Conservation (phyloP, 2,329 filamentous ascomycete species). For the Arthrinium phaeospermum region DNA sequence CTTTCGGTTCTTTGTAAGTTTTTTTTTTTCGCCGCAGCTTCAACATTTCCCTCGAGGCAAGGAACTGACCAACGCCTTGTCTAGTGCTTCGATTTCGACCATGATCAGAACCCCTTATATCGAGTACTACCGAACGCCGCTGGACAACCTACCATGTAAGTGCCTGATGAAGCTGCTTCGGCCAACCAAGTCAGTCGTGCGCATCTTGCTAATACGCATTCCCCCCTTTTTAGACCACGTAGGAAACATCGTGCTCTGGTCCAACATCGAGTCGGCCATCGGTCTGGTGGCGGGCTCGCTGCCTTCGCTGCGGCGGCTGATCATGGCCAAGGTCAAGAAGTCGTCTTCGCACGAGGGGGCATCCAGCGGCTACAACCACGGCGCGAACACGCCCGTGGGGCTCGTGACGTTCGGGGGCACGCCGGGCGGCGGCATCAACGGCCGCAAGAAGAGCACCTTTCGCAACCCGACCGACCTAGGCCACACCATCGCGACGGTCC, state of each 20-base stretch:
- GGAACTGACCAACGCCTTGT: not conserved
- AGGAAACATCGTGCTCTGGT: constrained; percentile 32
- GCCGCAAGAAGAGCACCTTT: constrained; percentile 17
- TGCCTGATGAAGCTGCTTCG: not conserved
- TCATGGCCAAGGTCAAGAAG: constrained; percentile 22
- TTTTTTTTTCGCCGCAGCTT: not conserved
- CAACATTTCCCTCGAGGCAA: not conserved
- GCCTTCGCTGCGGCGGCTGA: constrained; percentile 26
- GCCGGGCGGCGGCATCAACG: not conserved
- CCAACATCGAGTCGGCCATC: constrained; percentile 31
- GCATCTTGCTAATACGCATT: not conserved
- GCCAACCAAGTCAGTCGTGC: not conserved
- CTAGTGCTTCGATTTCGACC: constrained; percentile 32
- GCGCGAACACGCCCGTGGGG: not conserved
- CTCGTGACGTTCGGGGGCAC: constrained; percentile 17
- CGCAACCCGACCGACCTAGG: constrained; percentile 20
- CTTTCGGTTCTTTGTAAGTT: constrained; percentile 35
- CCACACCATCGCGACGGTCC: constrained; percentile 11
- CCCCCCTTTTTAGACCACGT: constrained; percentile 28
- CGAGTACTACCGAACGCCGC: constrained; percentile 29
- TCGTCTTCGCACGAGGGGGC: not conserved
- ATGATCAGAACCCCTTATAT: constrained; percentile 33
- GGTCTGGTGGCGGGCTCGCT: constrained; percentile 27
- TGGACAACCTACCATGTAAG: constrained; percentile 32
- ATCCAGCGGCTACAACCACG: not conserved